Base-by-base conservation (phyloP, 2,329 filamentous ascomycete species). In the Byssochlamys sp. region DNA sequence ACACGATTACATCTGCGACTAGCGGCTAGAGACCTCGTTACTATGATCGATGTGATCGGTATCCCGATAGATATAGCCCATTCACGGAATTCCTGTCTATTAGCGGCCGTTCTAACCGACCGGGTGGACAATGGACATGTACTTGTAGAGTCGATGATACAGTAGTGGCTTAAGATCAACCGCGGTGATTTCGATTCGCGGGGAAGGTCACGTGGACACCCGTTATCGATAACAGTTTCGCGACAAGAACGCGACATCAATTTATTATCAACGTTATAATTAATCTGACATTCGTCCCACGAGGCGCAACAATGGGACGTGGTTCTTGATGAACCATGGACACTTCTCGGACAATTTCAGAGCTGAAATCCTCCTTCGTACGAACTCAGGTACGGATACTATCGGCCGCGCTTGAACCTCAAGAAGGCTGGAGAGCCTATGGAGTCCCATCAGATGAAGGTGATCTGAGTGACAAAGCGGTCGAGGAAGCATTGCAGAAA, bases 401-500 rank as follows among this genome's bases (percentile, higher is more conserved):
- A 3, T 80, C 78, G 2, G 74, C 77, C 57, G 72, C 71, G 14
- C 74, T 83, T 14, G 67, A 75, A 53, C 74, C 76, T 3, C 76
- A 78, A 2, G 73, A 77, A 57, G 71, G 75, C 59, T 78, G 80
- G 71, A 73, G 73, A 57, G 72, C 75, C 3, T 73, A 75, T 66
- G 70, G 69, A 27, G 57, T 68, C 19, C 73, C 76, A 54, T 71
- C 74, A 14, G 69, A 73, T 10, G 73, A 78, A 57, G 74, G 71
- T 31, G 77, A 76, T 29, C 65, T 81, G 29, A 75, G 74, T 55
- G 75, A 79, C 55, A 78, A 78, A 61, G 73, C 75, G 14, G 71
- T 82, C 57, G 75, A 77, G 52, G 78, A 81, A 66, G 78, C 76
- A 28, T 59, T 82, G 54, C 71, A 77, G 57, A 81, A 81, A 73